Evolutionary conservation across 2,329 filamentous ascomycete genomes (phyloP), one percentile per base, ranked within the genome.

Genomic region (Aureobasidium leucospermi): DNA sequence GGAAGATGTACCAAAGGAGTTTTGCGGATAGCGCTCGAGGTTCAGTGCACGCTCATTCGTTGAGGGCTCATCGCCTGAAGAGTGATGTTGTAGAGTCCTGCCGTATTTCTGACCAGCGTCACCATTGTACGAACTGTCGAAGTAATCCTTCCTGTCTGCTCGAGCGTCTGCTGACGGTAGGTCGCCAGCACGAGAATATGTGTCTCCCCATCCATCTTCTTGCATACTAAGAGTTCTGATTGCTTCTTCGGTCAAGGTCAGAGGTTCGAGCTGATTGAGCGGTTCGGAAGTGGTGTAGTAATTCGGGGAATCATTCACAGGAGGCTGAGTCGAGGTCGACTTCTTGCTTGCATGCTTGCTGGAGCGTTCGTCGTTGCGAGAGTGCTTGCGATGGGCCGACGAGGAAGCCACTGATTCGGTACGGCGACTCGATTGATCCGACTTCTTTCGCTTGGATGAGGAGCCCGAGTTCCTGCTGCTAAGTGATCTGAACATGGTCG

Each of bases 221-320:
- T 67, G 64, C 53, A 68, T 65, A 28, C 65, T 63, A 19, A 73
- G 63, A 45, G 65, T 64, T 28, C 67, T 64, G 56, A 73, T 61
- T 1, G 71, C 69, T 62, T 70, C 71, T 56, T 69, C 71, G 4
- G 71, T 72, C 60, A 73, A 60, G 15, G 66, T 63, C 63, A 67
- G 67, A 32, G 62, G 47, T 49, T 49, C 42, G 6, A 42, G 38
- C 19, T 42, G 38, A 11, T 32, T 36, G 10, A 43, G 41, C 10
- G n/a, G 47, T 31, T 52, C 56, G 13, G 63, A 64, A 36, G 74
- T 74, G 43, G 75, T 76, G 39, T 65, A 72, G 66, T 73, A 76
- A 36, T 65, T 67, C 19, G 73, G 73, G 13, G 59, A 41, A 28
- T 13, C 61, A 34, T 62, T 58, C 34, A 64, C 64, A 16, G 64